A percentile compares a stretch with the other conserved stretches of the same genome.
phyloP scores from a whole-genome alignment of 2,329 filamentous ascomycete genomes.

The Aaosphaeria arxii region DNA sequence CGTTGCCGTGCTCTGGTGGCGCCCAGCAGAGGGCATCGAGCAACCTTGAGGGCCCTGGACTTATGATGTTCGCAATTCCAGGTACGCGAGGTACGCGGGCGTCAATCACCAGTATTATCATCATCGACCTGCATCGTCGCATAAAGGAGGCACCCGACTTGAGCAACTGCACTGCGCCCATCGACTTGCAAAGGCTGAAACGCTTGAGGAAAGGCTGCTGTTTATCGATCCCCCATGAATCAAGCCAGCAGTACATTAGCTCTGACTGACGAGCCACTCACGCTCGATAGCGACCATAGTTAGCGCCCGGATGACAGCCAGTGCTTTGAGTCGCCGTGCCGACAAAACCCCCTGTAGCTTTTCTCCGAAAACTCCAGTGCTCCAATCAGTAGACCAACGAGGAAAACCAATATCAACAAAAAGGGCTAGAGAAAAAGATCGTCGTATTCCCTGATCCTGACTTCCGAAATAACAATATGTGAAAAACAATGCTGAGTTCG shows the following conservation, averaged over 20 bases:
- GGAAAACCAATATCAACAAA: slow-evolving; percentile 18
- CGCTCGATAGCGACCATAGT: slow-evolving; percentile 22
- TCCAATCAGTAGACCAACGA: slow-evolving; percentile 29
- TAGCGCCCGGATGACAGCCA: slow-evolving; percentile 34
- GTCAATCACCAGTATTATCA: slow-evolving; percentile 18
- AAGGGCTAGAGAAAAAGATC: slow-evolving; percentile 30
- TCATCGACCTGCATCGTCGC: slow-evolving; percentile 27
- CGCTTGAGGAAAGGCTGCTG: slow-evolving; percentile 29
- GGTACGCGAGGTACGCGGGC: slow-evolving; percentile 30
- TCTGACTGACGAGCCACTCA: slow-evolving; percentile 35
- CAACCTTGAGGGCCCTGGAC: neutral
- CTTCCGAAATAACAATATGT: slow-evolving; percentile 36
- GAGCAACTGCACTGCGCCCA: slow-evolving; percentile 4
- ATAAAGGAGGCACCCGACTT: slow-evolving; percentile 28
- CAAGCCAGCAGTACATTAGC: slow-evolving; percentile 31
- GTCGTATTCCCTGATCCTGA: slow-evolving; percentile 31
- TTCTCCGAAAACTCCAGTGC: slow-evolving; percentile 31
- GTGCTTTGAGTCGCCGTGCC: slow-evolving; percentile 29
- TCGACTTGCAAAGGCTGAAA: slow-evolving; percentile 28
- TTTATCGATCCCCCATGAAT: slow-evolving; percentile 17
- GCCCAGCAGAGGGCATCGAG: slow-evolving; percentile 9
- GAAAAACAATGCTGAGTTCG: slow-evolving; percentile 31
- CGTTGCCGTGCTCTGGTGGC: slow-evolving; percentile 30
- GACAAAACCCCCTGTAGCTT: slow-evolving; percentile 26
- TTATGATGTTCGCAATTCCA: slow-evolving; percentile 10